Conservation (phyloP, 768 basidiomycete genomes). For the Lyophyllum atratum region DNA sequence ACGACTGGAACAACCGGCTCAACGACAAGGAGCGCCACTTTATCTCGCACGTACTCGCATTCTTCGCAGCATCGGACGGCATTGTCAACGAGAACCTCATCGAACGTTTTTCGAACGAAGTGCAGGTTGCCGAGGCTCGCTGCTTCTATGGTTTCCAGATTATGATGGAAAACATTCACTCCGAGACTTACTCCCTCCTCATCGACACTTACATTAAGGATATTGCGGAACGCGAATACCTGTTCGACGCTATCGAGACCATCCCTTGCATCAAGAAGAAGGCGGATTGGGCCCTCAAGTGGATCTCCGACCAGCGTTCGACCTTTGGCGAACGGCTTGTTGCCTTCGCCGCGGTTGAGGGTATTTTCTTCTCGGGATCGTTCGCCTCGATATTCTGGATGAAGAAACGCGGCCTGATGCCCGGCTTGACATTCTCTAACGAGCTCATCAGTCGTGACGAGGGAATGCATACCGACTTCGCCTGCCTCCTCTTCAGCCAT, state of each 20-base stretch:
- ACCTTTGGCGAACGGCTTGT: constrained; percentile 89
- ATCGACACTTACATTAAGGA: constrained; percentile 97
- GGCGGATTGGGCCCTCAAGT: constrained; percentile 92
- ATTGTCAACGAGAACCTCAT: constrained; percentile 97
- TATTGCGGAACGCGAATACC: constrained; percentile 67
- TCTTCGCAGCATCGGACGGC: constrained; percentile 95
- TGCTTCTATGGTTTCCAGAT: constrained; percentile 99
- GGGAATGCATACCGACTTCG: constrained; percentile 97
- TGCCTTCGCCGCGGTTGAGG: constrained; percentile 97
- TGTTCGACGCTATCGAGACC: constrained; percentile 93
- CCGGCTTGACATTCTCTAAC: constrained; percentile 95
- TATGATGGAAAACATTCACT: constrained; percentile 99
- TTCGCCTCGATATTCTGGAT: constrained; percentile 97
- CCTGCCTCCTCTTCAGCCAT: constrained; percentile 87
- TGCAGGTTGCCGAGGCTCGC: constrained; percentile 90
- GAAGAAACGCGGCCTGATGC: constrained; percentile 97
- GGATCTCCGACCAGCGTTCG: constrained; percentile 83
- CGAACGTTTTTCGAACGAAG: constrained; percentile 92
- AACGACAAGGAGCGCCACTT: constrained; percentile 88
- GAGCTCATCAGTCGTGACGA: constrained; percentile 96
- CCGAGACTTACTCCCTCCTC: constrained; percentile 94
- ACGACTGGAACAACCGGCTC: constrained; percentile 84
- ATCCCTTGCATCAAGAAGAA: constrained; percentile 92
- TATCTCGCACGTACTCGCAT: constrained; percentile 91
- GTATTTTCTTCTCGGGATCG: constrained; percentile 94